phyloP scores from a whole-genome alignment of 1,284 basidiomycete genomes.

The Papiliotrema laurentii region DNA sequence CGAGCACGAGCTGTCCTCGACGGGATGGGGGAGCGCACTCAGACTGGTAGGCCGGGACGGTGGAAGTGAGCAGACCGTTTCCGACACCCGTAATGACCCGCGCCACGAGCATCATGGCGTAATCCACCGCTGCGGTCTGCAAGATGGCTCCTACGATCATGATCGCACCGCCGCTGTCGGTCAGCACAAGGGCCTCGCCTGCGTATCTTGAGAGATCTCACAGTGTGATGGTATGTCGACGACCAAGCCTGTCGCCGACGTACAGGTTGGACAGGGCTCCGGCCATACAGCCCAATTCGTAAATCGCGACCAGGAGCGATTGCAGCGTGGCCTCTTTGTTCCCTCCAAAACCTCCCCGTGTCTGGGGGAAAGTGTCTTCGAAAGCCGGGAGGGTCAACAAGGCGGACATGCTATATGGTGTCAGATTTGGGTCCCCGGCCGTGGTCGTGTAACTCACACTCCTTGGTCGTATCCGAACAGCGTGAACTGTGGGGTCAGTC shows the following conservation, averaged over 20 bases:
- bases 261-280: slow-evolving; percentile 47
- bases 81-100: slow-evolving; percentile 45
- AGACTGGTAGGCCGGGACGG: slow-evolving; percentile 44
- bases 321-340: slow-evolving; percentile 29
- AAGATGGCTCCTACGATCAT: slow-evolving; percentile 50
- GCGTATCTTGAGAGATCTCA: slow-evolving; percentile 2
- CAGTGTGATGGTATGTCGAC: slow-evolving; percentile 27
- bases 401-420: slow-evolving; percentile 29
- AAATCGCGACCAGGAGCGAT: slow-evolving; percentile 44
- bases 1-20: slow-evolving; percentile 48
- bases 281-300: slow-evolving; percentile 46
- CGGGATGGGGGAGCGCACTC: slow-evolving; percentile 48
- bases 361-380: slow-evolving; percentile 26
- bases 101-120: slow-evolving; percentile 48
- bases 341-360: slow-evolving; percentile 18
- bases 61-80: slow-evolving; percentile 47
- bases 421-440: neutral
- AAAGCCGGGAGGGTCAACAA: slow-evolving; percentile 39
- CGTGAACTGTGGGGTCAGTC: slow-evolving; percentile 10
- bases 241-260: slow-evolving; percentile 45
- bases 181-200: neutral
- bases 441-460: neutral
- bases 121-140: slow-evolving; percentile 41
- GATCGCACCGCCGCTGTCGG: slow-evolving; percentile 27
- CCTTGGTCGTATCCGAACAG: slow-evolving; percentile 34